Evolutionary conservation across 2,329 filamentous ascomycete genomes (phyloP), one percentile per base, ranked within the genome.

Genomic region (Nigrospora sphaerica): DNA sequence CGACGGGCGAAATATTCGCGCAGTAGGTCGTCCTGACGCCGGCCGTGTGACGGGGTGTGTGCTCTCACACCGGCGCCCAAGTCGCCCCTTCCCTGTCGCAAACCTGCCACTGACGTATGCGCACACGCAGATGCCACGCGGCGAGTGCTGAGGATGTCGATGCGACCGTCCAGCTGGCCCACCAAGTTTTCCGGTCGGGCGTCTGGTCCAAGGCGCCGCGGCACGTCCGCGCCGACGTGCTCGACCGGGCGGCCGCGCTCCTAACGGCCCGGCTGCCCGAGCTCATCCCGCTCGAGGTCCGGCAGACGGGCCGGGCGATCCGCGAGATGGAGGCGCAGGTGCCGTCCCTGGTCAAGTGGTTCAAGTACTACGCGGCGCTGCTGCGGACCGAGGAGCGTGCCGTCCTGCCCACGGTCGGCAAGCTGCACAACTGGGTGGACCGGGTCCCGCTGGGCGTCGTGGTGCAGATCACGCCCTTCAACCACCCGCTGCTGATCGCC

Each of bases 281-380:
- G 1, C 71, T 88, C 35, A 81, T 87, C 42, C 62, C 67, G 10
- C 70, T 86, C 4, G 85, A 88, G 61, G 80, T 85, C 9, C 67
- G 62, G 32, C 84, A 88, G 61, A 88, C 84, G 0, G 85, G 85
- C 3, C 78, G 84, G 1, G 78, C 79, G 0, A 69, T 84, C 28
- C 78, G 83, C 23, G 85, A 88, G 60, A 86, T 88, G 81, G 72
- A 74, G 42, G 82, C 83, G 1, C 85, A 88, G 59, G 77, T 85
- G 6, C 78, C 80, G 0, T 80, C 77, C 1, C 69, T 88, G 0
- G 74, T 81, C 1, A 77, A 80, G 38, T 88, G 84, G 84, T 81
- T 88, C 64, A 80, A 77, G 49, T 88, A 88, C 66, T 88, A 84
- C 56, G 82, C 83, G 2, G 72, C 81, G 0, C 59, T 86, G 1